Evolutionary conservation across 1,284 basidiomycete genomes (phyloP).

Genomic region (Quambalaria eucalypti): DNA sequence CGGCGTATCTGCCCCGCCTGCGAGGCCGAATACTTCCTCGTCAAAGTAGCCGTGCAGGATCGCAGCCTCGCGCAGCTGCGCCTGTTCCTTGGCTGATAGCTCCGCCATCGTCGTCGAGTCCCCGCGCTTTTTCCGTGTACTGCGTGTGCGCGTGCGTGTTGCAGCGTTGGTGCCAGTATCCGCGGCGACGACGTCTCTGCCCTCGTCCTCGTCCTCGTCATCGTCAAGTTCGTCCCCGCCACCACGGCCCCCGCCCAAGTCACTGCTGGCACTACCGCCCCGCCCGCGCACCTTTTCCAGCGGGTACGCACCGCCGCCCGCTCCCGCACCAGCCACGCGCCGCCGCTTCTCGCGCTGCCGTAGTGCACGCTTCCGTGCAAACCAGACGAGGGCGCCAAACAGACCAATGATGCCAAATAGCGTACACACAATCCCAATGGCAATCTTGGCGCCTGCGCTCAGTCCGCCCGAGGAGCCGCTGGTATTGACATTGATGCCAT

Average conservation of each 20-base stretch:
- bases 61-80: conserved; percentile 3
- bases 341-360: neutral
- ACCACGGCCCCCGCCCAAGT: neutral
- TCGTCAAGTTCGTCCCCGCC: neutral
- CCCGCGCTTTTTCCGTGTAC: neutral
- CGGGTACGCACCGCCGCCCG: neutral
- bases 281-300: neutral
- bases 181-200: too few relatives aligned
- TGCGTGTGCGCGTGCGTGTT: neutral
- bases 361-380: conserved; percentile 5
- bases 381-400: conserved; percentile 13
- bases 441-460: conserved; percentile 24
- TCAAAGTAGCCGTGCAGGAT: conserved; percentile 8
- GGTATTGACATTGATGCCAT: conserved; percentile 9
- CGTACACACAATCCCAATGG: conserved; percentile 32
- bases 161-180: neutral
- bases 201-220: neutral
- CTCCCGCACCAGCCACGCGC: neutral
- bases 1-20: neutral
- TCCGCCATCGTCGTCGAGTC: neutral
- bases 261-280: neutral
- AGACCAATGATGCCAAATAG: conserved; percentile 25
- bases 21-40: conserved; percentile 1
- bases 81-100: conserved; percentile 7
- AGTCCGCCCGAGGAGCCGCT: conserved; percentile 11